phyloP scores from a whole-genome alignment of 176 grass and related monocot genomes.

The Paspalum vaginatum region DNA sequence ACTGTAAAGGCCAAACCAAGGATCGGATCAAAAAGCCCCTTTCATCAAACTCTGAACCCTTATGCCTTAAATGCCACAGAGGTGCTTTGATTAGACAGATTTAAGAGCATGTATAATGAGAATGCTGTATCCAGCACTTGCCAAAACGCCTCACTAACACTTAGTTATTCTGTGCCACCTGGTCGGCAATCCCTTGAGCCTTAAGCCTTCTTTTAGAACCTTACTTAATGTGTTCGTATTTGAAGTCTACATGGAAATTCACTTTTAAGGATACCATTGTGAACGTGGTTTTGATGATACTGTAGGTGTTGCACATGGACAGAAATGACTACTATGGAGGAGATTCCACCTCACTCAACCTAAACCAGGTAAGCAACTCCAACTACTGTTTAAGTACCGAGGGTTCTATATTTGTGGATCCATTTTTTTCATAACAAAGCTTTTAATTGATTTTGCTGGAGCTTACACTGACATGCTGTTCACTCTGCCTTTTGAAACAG shows the following conservation, averaged over 20 bases:
- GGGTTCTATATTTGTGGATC: background rate
- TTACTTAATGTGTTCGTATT: background rate
- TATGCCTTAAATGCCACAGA: background rate
- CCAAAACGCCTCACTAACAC: background rate
- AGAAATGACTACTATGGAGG: conserved; percentile 96
- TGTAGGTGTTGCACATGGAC: conserved; percentile 93
- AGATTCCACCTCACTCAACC: conserved; percentile 90
- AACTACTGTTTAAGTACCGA: background rate
- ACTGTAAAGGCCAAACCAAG: background rate
- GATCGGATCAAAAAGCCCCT: background rate
- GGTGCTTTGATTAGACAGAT: background rate
- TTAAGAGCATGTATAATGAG: background rate
- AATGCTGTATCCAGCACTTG: background rate
- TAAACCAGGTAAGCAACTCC: conserved; percentile 63
- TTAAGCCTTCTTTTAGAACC: conserved; percentile 21
- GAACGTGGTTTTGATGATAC: conserved; percentile 25
- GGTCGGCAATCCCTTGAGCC: background rate
- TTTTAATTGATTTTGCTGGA: conserved; percentile 25
- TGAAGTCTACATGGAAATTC: background rate
- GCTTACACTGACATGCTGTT: conserved; percentile 26
- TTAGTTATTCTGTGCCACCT: background rate
- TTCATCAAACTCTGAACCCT: background rate
- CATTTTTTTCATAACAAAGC: conserved; percentile 15
- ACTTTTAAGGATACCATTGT: conserved; percentile 8
- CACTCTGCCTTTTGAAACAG: conserved; percentile 42